Conservation (phyloP, 805 yeast species). For the Wickerhamiella vanderwaltii region DNA sequence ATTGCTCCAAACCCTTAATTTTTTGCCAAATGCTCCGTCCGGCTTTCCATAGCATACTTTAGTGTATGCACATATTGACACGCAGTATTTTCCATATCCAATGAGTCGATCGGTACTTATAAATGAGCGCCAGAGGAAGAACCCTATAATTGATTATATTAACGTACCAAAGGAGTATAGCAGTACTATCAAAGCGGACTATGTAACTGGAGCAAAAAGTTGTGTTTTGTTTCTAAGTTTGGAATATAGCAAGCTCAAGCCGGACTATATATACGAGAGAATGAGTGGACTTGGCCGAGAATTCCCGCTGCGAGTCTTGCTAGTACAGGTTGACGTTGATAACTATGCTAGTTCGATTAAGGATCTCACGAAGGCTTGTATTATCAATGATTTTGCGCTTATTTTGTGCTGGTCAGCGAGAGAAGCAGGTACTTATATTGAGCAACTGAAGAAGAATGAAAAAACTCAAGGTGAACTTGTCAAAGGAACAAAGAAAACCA, state of each 20-base stretch:
- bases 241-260: conserved; percentile 29
- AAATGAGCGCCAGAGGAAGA: conserved; percentile 22
- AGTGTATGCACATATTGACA: too few relatives aligned
- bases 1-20: conserved; percentile 14
- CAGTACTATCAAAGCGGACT: conserved; percentile 29
- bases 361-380: conserved; percentile 27
- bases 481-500: conserved; percentile 24
- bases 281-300: conserved; percentile 27
- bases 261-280: conserved; percentile 32
- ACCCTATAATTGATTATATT: conserved; percentile 23
- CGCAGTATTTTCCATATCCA: too few relatives aligned
- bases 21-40: not conserved
- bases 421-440: conserved; percentile 31
- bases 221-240: conserved; percentile 28
- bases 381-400: conserved; percentile 26
- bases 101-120: conserved; percentile 14
- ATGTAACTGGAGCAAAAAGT: conserved; percentile 25
- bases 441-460: conserved; percentile 26
- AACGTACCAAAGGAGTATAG: conserved; percentile 22
- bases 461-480: conserved; percentile 25
- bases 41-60: not conserved
- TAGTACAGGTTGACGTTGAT: conserved; percentile 31
- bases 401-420: conserved; percentile 28
- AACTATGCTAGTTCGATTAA: conserved; percentile 27
- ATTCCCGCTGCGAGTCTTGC: conserved; percentile 25